Conservation (phyloP, 164 flowering plant genomes). For the Vitis cinerea region DNA sequence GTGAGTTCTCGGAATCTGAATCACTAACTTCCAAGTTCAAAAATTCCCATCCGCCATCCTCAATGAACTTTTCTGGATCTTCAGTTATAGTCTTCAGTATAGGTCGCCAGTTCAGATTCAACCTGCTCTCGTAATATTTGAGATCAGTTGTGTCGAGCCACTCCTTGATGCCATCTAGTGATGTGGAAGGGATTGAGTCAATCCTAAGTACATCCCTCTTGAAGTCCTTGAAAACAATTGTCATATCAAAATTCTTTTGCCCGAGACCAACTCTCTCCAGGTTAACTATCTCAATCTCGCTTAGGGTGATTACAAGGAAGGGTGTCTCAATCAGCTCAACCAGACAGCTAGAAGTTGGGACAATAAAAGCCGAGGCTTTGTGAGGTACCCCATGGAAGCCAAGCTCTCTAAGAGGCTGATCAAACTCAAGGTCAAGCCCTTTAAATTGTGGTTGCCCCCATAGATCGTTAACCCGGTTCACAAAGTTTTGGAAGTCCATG, state of each 20-base stretch:
- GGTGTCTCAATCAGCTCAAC: constrained; percentile 80
- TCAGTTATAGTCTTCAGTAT: constrained; percentile 74
- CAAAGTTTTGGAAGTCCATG: constrained; percentile 67
- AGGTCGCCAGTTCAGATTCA: constrained; percentile 71
- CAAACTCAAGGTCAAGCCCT: constrained; percentile 73
- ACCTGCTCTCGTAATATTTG: constrained; percentile 82
- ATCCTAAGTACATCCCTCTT: constrained; percentile 75
- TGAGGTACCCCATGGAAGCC: constrained; percentile 86
- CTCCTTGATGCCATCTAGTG: constrained; percentile 84
- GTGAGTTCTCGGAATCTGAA: constrained; percentile 64
- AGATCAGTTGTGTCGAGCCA: constrained; percentile 84
- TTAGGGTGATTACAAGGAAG: constrained; percentile 63
- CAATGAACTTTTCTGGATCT: constrained; percentile 70
- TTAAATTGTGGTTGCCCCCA: constrained; percentile 74
- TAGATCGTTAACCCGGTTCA: constrained; percentile 64
- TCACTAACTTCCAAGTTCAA: constrained; percentile 78
- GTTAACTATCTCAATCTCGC: constrained; percentile 86
- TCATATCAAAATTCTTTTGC: constrained; percentile 84
- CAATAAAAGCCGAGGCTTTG: constrained; percentile 70
- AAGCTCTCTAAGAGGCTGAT: constrained; percentile 81
- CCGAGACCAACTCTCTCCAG: constrained; percentile 83
- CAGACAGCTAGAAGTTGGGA: constrained; percentile 77
- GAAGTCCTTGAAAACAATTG: constrained; percentile 86
- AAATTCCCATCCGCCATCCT: constrained; percentile 90
- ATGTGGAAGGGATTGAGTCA: constrained; percentile 74